Base-by-base conservation (phyloP, 208 protist species). In the Trypanosomatidae sp. region DNA sequence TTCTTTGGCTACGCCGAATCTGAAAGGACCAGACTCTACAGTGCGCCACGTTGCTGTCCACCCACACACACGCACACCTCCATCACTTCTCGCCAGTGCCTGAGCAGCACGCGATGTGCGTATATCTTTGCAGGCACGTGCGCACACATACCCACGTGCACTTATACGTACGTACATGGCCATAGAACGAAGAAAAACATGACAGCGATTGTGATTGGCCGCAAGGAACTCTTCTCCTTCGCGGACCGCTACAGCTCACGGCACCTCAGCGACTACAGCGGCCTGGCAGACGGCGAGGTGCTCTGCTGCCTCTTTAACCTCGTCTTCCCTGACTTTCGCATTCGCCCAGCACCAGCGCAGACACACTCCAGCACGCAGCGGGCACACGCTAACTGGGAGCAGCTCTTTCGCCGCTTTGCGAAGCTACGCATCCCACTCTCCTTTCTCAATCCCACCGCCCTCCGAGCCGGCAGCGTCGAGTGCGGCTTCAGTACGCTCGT, bases 221-320 rank as follows among this genome's bases (percentile, higher is more conserved):
- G 79, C 62, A 84, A 89, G 72, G 87, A 95, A 64, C 88, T 95
- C 66, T 92, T 93, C 78, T 88, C 91, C 66, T 95, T 95, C 62
- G 90, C 88, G 13, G 90, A 95, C 67, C 83, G 90, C 3, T 83
- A 95, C 81, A 82, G 85, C 46, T 72, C 76, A 3, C 69, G 74
- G 3, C 82, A 72, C 13, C 71, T 93, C 41, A 79, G 62, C n/a
- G 88, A 93, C 64, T 94, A 89, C 82, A 71, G 62, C 39, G 68
- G 76, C 33, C 79, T 94, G 17, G 79, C 76, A 0, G 88, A 94
- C 66, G 89, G 87, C 56, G 68, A 82, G 8, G 85, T 93, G 28
- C 74, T 92, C 22, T 92, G 83, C 74, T 69, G 66, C 30, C 77
- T 94, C 28, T 94, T 96, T 70, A 91, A 77, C 58, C 56, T 84